A percentile compares a stretch with the other conserved stretches of the same genome.
phyloP scores from a whole-genome alignment of 352 stramenopile species.

The Globisporangium cylindrosporum region DNA sequence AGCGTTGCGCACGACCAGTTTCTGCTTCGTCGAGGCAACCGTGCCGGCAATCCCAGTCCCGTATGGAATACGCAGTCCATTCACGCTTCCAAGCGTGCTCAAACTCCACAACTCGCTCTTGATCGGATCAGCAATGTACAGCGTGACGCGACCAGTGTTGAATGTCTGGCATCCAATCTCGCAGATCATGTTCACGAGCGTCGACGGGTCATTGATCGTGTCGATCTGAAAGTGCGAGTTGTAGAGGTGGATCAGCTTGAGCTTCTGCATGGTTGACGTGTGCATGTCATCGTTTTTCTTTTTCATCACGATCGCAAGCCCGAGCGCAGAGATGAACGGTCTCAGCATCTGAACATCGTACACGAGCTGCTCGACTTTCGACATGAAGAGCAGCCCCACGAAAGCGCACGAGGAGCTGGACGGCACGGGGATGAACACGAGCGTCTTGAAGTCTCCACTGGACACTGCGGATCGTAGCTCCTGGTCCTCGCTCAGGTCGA shows the following conservation, averaged over 20 bases:
- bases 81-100: constrained; percentile 65
- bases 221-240: constrained; percentile 65
- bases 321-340: constrained; percentile 48
- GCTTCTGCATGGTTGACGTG: constrained; percentile 60
- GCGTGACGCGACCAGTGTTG: constrained; percentile 61
- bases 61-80: constrained; percentile 71
- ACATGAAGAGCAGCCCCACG: constrained; percentile 15
- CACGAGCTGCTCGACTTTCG: neutral
- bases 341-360: constrained; percentile 30
- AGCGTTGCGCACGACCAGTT: constrained; percentile 59
- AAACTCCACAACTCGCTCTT: constrained; percentile 76
- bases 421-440: constrained; percentile 55
- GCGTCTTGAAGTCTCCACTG: constrained; percentile 15
- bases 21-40: constrained; percentile 53
- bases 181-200: constrained; percentile 72
- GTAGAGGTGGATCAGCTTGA: constrained; percentile 62
- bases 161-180: constrained; percentile 65
- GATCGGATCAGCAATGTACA: constrained; percentile 75
- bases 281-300: constrained; percentile 61
- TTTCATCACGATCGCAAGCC: constrained; percentile 41
- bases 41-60: constrained; percentile 74
- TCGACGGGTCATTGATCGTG: constrained; percentile 65
- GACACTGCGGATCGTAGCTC: constrained; percentile 26
- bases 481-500: constrained; percentile 41
- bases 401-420: constrained; percentile 22